Evolutionary conservation across 805 yeast genomes (phyloP).

Genomic region (Blastobotrys parvus): DNA sequence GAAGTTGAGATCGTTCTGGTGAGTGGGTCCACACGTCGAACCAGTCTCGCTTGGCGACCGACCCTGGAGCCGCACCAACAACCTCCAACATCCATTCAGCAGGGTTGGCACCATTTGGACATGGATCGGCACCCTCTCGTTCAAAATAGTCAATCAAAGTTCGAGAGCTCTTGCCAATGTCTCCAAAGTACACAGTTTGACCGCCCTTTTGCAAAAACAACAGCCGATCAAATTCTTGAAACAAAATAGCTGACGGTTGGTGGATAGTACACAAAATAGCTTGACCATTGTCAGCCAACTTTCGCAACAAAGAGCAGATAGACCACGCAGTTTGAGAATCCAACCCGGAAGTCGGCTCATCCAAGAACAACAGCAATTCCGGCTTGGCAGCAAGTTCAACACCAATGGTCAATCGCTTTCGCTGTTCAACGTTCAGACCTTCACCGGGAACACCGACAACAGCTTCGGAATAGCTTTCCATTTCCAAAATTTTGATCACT

Average conservation of each 20-base stretch:
- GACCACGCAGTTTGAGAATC: slow-evolving; percentile 67
- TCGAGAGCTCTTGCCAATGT: slow-evolving; percentile 50
- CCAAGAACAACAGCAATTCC: slow-evolving; percentile 49
- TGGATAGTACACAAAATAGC: slow-evolving; percentile 70
- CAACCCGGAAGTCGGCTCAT: slow-evolving; percentile 63
- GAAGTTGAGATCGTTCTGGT: slow-evolving; percentile 48
- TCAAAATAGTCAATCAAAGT: slow-evolving; percentile 61
- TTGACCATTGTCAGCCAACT: slow-evolving; percentile 51
- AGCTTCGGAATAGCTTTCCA: slow-evolving; percentile 60
- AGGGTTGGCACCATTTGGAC: slow-evolving; percentile 67
- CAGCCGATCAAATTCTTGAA: slow-evolving; percentile 71
- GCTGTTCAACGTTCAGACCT: slow-evolving; percentile 56
- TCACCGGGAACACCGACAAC: slow-evolving; percentile 68
- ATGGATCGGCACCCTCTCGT: slow-evolving; percentile 51
- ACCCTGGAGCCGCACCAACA: slow-evolving; percentile 34
- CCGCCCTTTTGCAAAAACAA: slow-evolving; percentile 66
- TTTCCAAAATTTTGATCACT: slow-evolving; percentile 53
- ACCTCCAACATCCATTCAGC: slow-evolving; percentile 86
- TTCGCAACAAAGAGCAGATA: slow-evolving; percentile 51
- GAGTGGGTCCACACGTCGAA: slow-evolving; percentile 73
- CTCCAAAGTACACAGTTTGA: slow-evolving; percentile 68
- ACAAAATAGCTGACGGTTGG: slow-evolving; percentile 75
- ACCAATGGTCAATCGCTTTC: slow-evolving; percentile 58
- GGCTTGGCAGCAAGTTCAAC: slow-evolving; percentile 63
- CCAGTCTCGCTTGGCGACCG: slow-evolving; percentile 25